Conservation (phyloP, 768 basidiomycete genomes). For the Kockovaella imperatae region DNA sequence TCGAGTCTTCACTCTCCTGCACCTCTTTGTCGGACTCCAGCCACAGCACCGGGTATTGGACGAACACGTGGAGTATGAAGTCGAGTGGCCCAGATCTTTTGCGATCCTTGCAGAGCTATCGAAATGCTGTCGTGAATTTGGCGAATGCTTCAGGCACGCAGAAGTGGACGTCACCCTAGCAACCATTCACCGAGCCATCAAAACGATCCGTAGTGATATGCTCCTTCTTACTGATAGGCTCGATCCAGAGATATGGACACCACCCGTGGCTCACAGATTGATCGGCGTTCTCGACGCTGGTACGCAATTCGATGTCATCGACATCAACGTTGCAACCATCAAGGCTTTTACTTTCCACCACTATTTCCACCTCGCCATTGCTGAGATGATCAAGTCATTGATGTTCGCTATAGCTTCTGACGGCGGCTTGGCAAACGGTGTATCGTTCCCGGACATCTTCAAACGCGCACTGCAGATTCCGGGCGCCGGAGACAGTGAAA, state of each 20-base stretch:
- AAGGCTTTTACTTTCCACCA: slow-evolving; percentile 34
- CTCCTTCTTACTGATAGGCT: slow-evolving; percentile 22
- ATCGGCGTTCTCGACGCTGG: slow-evolving; percentile 16
- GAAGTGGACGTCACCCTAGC: slow-evolving; percentile 53
- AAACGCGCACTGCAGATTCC: slow-evolving; percentile 49
- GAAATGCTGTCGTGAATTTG: slow-evolving; percentile 79
- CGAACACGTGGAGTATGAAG: slow-evolving; percentile 90
- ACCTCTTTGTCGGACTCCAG: slow-evolving; percentile 88
- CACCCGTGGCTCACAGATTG: slow-evolving; percentile 12
- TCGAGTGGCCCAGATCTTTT: slow-evolving; percentile 93
- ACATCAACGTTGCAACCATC: slow-evolving; percentile 13
- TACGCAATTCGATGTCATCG: slow-evolving; percentile 11
- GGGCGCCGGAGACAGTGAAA: slow-evolving; percentile 48
- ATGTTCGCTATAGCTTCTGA: slow-evolving; percentile 6
- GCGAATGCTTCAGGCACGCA: slow-evolving; percentile 65
- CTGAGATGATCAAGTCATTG: slow-evolving; percentile 23
- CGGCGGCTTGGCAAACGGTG: background rate
- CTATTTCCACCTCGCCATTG: slow-evolving; percentile 27
- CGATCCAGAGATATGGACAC: slow-evolving; percentile 16
- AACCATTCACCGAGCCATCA: slow-evolving; percentile 14
- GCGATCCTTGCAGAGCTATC: slow-evolving; percentile 86
- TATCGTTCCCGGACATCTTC: slow-evolving; percentile 9
- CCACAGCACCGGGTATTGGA: slow-evolving; percentile 74
- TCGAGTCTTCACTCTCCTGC: slow-evolving; percentile 68
- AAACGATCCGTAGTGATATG: slow-evolving; percentile 25